A percentile compares a stretch with the other conserved stretches of the same genome.
Conservation (phyloP, 345 rosid species). For the Acer saccharum region DNA sequence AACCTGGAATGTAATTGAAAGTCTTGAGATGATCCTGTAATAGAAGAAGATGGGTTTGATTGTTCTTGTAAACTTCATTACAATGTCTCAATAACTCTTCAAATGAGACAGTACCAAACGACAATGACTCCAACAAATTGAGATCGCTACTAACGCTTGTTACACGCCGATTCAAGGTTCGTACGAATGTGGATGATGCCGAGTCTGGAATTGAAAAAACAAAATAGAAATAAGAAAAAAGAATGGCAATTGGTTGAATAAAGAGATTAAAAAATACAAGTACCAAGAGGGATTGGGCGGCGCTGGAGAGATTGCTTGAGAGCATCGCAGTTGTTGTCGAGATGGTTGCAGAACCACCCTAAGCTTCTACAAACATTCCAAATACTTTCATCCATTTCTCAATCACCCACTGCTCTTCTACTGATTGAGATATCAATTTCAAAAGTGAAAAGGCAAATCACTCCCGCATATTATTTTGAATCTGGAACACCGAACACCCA, state of each 20-base stretch:
- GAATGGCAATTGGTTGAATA: neutral
- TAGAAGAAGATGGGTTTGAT: constrained; percentile 42
- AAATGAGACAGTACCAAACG: constrained; percentile 78
- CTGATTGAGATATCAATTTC: too few relatives aligned
- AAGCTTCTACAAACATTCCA: constrained; percentile 42
- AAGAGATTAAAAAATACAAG: neutral
- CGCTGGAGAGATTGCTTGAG: constrained; percentile 71
- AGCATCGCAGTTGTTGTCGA: constrained; percentile 69
- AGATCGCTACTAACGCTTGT: constrained; percentile 52
- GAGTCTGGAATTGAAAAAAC: constrained; percentile 44
- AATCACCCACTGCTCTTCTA: too few relatives aligned
- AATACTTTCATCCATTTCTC: constrained; percentile 61
- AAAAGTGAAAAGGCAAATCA: too few relatives aligned
- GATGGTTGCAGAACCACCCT: constrained; percentile 69
- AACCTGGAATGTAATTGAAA: constrained; percentile 55
- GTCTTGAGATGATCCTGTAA: constrained; percentile 50
- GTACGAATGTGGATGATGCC: constrained; percentile 78
- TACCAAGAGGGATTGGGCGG: constrained; percentile 84
- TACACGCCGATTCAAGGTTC: constrained; percentile 68
- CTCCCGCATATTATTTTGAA: neutral
- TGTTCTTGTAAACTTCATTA: constrained; percentile 58
- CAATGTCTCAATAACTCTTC: constrained; percentile 88
- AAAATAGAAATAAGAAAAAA: neutral
- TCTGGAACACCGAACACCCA: neutral
- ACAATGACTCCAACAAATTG: constrained; percentile 68